Evolutionary conservation across 2,329 filamentous ascomycete species (phyloP).

Genomic region (Scedosporium dehoogii): DNA sequence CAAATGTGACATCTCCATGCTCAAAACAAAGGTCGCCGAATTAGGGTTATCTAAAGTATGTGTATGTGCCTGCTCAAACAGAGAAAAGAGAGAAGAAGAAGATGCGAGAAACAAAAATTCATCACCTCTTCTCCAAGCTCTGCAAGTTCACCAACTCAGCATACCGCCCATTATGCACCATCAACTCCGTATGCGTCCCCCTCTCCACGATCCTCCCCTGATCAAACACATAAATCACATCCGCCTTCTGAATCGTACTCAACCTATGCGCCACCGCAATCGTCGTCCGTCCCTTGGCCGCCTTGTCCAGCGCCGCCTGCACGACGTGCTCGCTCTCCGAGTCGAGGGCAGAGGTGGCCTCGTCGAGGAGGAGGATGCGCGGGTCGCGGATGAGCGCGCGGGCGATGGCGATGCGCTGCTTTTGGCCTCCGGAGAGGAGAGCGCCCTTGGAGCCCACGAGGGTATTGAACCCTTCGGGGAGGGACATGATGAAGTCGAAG

Average conservation of each 20-base stretch:
- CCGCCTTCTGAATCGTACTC: constrained; percentile 88
- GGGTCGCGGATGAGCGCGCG: constrained; percentile 85
- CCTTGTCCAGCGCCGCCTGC: constrained; percentile 70
- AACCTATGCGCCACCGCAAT: constrained; percentile 91
- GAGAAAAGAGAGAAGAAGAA: neutral
- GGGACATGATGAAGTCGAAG: constrained; percentile 79
- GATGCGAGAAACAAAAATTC: constrained; percentile 1
- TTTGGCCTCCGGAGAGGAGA: constrained; percentile 82
- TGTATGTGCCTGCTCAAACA: neutral
- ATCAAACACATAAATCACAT: constrained; percentile 95
- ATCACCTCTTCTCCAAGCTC: constrained; percentile 42
- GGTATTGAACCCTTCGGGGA: constrained; percentile 79
- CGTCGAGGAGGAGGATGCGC: constrained; percentile 74
- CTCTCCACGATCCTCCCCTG: constrained; percentile 76
- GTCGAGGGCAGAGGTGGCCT: constrained; percentile 70
- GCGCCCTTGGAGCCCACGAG: constrained; percentile 79
- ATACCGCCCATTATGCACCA: constrained; percentile 62
- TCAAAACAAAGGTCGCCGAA: neutral
- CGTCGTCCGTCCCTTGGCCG: constrained; percentile 76
- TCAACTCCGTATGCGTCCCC: constrained; percentile 67
- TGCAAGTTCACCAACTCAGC: constrained; percentile 72
- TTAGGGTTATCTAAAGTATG: neutral
- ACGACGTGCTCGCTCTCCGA: constrained; percentile 71
- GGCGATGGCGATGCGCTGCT: constrained; percentile 89
- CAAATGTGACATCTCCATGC: neutral